Conservation (phyloP, 352 stramenopile genomes). For the Globisporangium uncinulatum region DNA sequence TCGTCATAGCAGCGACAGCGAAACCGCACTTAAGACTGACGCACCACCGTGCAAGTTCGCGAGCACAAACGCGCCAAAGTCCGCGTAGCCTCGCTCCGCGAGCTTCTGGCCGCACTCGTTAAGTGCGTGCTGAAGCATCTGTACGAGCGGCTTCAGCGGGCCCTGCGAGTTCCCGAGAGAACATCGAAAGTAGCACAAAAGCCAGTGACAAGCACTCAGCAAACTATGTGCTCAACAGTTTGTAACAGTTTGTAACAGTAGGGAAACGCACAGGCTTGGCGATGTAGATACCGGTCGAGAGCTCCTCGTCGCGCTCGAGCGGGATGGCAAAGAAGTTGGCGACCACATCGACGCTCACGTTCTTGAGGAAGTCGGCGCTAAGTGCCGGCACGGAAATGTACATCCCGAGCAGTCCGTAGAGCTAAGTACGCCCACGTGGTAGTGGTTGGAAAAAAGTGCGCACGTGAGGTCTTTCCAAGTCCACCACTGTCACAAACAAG, state of each 20-base stretch:
- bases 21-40: background rate
- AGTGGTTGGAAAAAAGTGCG: too few species aligned
- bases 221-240: background rate
- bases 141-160: conserved; percentile 55
- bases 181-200: too few species aligned
- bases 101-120: conserved; percentile 59
- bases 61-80: conserved; percentile 78
- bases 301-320: conserved; percentile 62
- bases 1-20: background rate
- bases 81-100: conserved; percentile 34
- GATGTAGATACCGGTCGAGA: conserved; percentile 77
- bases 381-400: conserved; percentile 76
- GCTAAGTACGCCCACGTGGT: conserved; percentile 16
- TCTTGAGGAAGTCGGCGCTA: conserved; percentile 47
- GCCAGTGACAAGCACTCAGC: too few species aligned
- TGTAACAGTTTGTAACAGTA: too few species aligned
- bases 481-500: background rate
- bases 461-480: too few species aligned
- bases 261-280: conserved; percentile 49
- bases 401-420: conserved; percentile 81
- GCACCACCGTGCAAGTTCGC: conserved; percentile 28
- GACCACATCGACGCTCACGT: conserved; percentile 59
- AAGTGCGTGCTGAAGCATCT: conserved; percentile 55
- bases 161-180: conserved; percentile 22
- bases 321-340: conserved; percentile 70